phyloP scores from a whole-genome alignment of 495 filamentous ascomycete species.

The Bryoglossum gracile region DNA sequence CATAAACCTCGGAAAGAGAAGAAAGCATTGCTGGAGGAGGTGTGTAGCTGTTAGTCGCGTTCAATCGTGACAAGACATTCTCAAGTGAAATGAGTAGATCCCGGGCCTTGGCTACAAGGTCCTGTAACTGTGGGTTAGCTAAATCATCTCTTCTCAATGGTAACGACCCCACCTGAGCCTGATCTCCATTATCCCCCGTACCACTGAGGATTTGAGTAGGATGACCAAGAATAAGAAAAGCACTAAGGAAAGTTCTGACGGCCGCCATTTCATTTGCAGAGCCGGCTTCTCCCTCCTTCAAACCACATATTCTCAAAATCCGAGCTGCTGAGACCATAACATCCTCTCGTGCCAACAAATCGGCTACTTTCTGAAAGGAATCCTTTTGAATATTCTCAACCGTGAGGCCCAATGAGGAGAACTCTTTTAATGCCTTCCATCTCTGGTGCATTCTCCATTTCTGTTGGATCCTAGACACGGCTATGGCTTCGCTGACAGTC shows the following conservation, averaged over 20 bases:
- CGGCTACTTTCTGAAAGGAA: constrained; percentile 74
- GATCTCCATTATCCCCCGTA: constrained; percentile 61
- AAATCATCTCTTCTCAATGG: constrained; percentile 44
- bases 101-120: constrained; percentile 79
- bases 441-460: constrained; percentile 62
- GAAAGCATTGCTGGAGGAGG: constrained; percentile 53
- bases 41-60: constrained; percentile 44
- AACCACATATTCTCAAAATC: constrained; percentile 67
- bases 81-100: constrained; percentile 81
- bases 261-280: constrained; percentile 68
- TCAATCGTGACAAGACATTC: constrained; percentile 55
- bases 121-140: constrained; percentile 55
- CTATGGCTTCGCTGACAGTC: constrained; percentile 53
- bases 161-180: constrained; percentile 59
- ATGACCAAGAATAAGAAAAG: constrained; percentile 88
- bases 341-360: constrained; percentile 65
- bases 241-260: constrained; percentile 84
- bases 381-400: constrained; percentile 66
- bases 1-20: constrained; percentile 61
- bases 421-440: constrained; percentile 55
- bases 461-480: constrained; percentile 66
- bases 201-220: constrained; percentile 82
- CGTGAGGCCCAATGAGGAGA: constrained; percentile 61
- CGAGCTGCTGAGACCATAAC: constrained; percentile 63
- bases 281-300: constrained; percentile 63